Evolutionary conservation across 352 stramenopile genomes (phyloP), one percentile per base, ranked within the genome.

Genomic region (Pythium volutum): DNA sequence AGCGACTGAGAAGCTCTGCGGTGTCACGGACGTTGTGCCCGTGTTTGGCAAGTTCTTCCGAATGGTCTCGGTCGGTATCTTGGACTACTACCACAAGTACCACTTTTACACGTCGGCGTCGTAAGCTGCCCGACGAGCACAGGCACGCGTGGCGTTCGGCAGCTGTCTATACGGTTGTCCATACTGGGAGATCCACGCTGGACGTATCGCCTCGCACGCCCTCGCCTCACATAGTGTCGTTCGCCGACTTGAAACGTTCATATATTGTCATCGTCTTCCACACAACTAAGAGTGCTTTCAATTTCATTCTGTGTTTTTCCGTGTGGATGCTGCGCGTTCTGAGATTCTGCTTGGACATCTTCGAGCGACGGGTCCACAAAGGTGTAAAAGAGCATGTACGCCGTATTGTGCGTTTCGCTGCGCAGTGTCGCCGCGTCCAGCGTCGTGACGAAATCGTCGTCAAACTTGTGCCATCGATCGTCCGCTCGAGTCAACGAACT

Each of bases 51-150:
- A 85, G 56, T 64, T 88, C 18, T 79, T 92, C 56, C 85, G 83
- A 34, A 79, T 92, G 45, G 77, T 76, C 61, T 76, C 76, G 33
- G 79, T 76, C n/a, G 81, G 76, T 5, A 65, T 92, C 31, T 51
- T 93, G 62, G 75, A 88, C 62, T 93, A 95, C 76, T 93, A 93
- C 71, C 81, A 93, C 75, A 82, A 89, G 52, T 90, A 87, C 65
- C 72, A 95, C 71, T 95, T 95, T 62, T 95, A 95, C 77, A 93
- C 81, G 27, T 91, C 85, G 43, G 85, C 79, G 14, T 95, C 85
- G 69, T 95, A 94, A 67, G 31, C 10, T 36, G 31, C 31, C 9
- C 33, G 22, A 36, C 20, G 18, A 49, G n/a, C 45, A 22, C 11
- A 20, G 15, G 22, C n/a, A 16, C 25, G 29, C 38, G 16, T 43